These are phyloP conservation scores for Pleurotus sapidus DNA, from an alignment of 768 basidiomycete genomes.

Conservation along the genomic window DNA sequence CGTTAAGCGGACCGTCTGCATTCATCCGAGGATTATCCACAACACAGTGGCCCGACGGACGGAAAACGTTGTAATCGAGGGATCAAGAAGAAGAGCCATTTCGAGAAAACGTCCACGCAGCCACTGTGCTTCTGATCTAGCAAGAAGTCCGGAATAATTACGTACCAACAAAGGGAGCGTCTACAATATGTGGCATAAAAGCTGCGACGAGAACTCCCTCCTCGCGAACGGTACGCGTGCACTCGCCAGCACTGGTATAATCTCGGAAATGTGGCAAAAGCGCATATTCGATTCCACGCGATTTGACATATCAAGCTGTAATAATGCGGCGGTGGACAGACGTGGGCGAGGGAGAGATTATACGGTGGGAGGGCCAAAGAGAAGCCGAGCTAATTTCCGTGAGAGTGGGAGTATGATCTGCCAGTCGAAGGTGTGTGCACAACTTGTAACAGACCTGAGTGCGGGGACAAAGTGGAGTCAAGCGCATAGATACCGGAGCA, in stretches of 20 bases:
- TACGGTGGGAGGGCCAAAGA: not conserved
- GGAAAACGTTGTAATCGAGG: not conserved
- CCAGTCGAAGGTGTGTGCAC: not conserved
- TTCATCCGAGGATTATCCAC: conserved; percentile 5
- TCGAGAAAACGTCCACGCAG: not conserved
- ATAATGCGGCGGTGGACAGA: not conserved
- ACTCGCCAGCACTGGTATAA: not conserved
- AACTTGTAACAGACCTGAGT: not conserved
- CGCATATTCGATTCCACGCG: not conserved
- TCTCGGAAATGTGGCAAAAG: not conserved
- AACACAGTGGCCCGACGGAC: conserved; percentile 1
- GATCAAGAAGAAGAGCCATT: not conserved
- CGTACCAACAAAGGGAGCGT: not conserved
- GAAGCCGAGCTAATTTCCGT: not conserved
- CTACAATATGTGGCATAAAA: not conserved
- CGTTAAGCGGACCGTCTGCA: conserved; percentile 2
- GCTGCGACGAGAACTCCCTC: not conserved
- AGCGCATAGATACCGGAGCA: no score
- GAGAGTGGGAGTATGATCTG: not conserved
- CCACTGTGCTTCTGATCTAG: not conserved
- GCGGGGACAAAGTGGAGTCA: not conserved
- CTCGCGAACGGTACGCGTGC: not conserved
- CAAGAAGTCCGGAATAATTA: not conserved
- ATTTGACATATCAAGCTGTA: not conserved
- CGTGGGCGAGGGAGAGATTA: not conserved